These are phyloP conservation scores for Claviceps lovelessii DNA, from an alignment of 2,329 filamentous ascomycete genomes.

Conservation along the genomic window DNA sequence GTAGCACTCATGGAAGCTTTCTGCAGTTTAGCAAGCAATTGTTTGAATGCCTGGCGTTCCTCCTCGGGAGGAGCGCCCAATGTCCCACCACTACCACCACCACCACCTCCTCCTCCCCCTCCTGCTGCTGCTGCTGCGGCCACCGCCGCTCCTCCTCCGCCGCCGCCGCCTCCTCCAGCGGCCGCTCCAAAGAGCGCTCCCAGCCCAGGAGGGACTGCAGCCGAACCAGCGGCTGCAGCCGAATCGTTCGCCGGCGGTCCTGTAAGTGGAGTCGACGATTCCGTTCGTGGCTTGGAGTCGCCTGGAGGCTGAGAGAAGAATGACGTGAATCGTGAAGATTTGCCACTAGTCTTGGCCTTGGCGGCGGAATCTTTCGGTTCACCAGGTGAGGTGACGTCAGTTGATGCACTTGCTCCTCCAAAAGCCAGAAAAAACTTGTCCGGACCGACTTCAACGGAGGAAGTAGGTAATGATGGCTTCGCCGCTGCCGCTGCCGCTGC, in stretches of 20 bases:
- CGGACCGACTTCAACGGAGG: conserved; percentile 51
- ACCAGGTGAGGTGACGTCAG: conserved; percentile 38
- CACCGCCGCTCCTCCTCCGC: not conserved
- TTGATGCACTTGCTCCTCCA: conserved; percentile 23
- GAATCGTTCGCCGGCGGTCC: conserved; percentile 13
- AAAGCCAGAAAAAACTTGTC: conserved; percentile 64
- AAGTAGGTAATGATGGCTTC: conserved; percentile 41
- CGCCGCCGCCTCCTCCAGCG: not conserved
- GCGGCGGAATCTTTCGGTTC: conserved; percentile 26
- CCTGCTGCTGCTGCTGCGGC: not conserved
- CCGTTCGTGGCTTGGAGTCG: conserved; percentile 34
- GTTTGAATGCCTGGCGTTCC: conserved; percentile 77
- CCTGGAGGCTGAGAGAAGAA: conserved; percentile 48
- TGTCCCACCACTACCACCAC: not conserved
- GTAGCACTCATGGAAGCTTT: conserved; percentile 35
- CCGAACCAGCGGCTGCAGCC: conserved; percentile 1
- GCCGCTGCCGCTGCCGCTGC: conserved; percentile 17
- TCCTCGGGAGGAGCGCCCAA: conserved; percentile 32
- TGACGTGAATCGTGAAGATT: conserved; percentile 74
- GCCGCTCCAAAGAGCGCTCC: conserved; percentile 2
- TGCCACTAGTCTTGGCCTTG: conserved; percentile 42
- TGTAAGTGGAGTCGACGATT: conserved; percentile 30
- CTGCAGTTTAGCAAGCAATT: conserved; percentile 69
- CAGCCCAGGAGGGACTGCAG: conserved; percentile 2
- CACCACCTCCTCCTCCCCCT: not conserved